Evolutionary conservation across 768 basidiomycete species (phyloP).

Genomic region (Hericium rajendrae): DNA sequence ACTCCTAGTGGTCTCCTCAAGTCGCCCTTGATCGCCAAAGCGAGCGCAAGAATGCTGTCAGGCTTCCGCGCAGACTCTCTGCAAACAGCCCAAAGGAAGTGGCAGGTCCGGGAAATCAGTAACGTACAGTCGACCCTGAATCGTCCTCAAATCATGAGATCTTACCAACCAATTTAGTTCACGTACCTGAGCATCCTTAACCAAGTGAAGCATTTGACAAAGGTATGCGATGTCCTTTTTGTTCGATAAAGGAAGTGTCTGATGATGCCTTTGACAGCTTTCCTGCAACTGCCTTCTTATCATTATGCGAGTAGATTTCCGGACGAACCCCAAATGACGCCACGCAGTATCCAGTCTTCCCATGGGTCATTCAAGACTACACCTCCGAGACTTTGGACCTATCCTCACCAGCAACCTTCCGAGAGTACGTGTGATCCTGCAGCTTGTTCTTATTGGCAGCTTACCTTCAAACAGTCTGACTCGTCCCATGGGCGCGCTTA

Average conservation of each 20-base stretch:
- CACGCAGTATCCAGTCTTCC: constrained; percentile 89
- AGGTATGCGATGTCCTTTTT: not conserved
- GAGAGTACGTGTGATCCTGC: constrained; percentile 47
- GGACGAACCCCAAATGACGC: constrained; percentile 92
- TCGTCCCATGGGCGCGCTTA: constrained; percentile 87
- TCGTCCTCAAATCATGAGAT: not conserved
- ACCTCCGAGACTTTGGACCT: constrained; percentile 60
- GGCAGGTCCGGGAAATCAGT: constrained; percentile 87
- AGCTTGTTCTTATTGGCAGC: not conserved
- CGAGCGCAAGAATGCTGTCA: constrained; percentile 39
- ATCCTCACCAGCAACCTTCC: constrained; percentile 46
- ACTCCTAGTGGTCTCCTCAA: constrained; percentile 31
- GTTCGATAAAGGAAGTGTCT: not conserved
- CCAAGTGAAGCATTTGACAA: constrained; percentile 30
- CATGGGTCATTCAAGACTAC: constrained; percentile 89
- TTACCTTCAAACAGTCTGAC: constrained; percentile 38
- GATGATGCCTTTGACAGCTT: not conserved
- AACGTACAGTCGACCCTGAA: constrained; percentile 45
- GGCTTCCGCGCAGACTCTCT: constrained; percentile 53
- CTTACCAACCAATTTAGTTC: constrained; percentile 40
- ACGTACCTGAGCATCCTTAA: constrained; percentile 85
- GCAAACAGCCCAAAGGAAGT: constrained; percentile 63
- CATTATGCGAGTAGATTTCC: constrained; percentile 34
- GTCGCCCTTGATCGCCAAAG: constrained; percentile 45
- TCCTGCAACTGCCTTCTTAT: not conserved